These are phyloP conservation scores for Ophiocytium majus DNA, from an alignment of 352 stramenopile species.

Conservation along the genomic window DNA sequence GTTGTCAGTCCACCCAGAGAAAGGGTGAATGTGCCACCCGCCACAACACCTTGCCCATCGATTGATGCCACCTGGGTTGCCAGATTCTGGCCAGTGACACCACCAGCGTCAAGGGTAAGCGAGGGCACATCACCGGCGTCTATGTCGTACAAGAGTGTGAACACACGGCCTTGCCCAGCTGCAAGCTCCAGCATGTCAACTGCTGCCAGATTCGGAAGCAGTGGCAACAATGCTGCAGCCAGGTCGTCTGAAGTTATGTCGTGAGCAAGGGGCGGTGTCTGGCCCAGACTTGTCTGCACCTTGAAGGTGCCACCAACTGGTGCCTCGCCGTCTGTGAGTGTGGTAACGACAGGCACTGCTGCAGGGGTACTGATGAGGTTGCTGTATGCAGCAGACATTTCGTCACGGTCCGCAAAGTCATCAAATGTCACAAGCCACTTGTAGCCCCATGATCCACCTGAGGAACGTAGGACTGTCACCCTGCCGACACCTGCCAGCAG, in stretches of 20 bases:
- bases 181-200: constrained; percentile 38
- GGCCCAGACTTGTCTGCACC: background rate
- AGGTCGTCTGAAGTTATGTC: constrained; percentile 42
- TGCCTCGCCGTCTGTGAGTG: constrained; percentile 33
- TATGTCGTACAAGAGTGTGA: constrained; percentile 30
- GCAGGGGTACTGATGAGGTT: constrained; percentile 28
- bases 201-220: constrained; percentile 24
- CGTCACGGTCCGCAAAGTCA: constrained; percentile 31
- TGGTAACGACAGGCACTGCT: constrained; percentile 27
- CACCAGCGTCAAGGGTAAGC: constrained; percentile 34
- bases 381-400: constrained; percentile 28
- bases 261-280: constrained; percentile 33
- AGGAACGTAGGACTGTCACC: constrained; percentile 39
- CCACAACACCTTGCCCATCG: constrained; percentile 20
- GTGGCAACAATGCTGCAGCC: constrained; percentile 29
- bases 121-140: constrained; percentile 29
- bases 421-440: constrained; percentile 47
- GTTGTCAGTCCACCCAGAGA: constrained; percentile 59
- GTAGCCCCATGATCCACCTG: constrained; percentile 37
- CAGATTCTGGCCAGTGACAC: constrained; percentile 4
- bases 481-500: constrained; percentile 51
- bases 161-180: constrained; percentile 38
- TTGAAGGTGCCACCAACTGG: constrained; percentile 40
- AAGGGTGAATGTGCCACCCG: constrained; percentile 44
- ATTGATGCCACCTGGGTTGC: constrained; percentile 42